These are phyloP conservation scores for Aspergillus heteromorphus DNA, from an alignment of 495 filamentous ascomycete genomes.

Conservation along the genomic window DNA sequence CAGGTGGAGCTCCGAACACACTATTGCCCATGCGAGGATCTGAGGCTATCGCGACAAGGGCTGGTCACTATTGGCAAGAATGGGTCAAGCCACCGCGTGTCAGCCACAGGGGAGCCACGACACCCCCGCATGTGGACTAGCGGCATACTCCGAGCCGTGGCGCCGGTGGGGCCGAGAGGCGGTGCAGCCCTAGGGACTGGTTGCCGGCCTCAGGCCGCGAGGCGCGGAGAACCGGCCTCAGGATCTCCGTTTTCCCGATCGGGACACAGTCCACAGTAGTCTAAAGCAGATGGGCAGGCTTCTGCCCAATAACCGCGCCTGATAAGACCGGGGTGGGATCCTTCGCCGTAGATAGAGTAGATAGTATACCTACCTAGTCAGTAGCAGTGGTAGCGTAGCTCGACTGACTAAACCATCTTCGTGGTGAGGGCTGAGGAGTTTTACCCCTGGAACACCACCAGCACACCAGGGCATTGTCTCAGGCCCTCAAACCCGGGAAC, in stretches of 20 bases:
- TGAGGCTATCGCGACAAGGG: slow-evolving; percentile 11
- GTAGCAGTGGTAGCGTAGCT: slow-evolving; percentile 5
- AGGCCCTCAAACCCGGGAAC: slow-evolving; percentile 7
- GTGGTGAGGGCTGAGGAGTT: too few relatives aligned
- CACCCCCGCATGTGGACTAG: slow-evolving; percentile 4
- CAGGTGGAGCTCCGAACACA: slow-evolving; percentile 9
- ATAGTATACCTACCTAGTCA: too few relatives aligned
- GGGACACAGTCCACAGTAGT: too few relatives aligned
- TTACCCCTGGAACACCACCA: too few relatives aligned
- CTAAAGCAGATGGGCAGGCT: too few relatives aligned
- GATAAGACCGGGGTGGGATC: neutral
- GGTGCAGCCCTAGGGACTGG: slow-evolving; percentile 12
- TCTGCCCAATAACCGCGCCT: neutral
- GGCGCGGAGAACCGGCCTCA: neutral
- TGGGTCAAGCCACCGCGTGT: slow-evolving; percentile 23
- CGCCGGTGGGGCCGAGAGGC: slow-evolving; percentile 14
- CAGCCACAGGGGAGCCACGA: slow-evolving; percentile 19
- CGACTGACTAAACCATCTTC: too few relatives aligned
- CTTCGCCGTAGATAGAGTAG: too few relatives aligned
- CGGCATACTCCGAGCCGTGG: slow-evolving; percentile 10
- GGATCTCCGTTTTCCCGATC: too few relatives aligned
- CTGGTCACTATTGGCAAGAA: slow-evolving; percentile 5
- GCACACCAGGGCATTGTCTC: neutral
- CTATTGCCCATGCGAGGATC: slow-evolving; percentile 12
- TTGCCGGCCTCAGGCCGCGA: slow-evolving; percentile 3